Evolutionary conservation across 1,284 basidiomycete species (phyloP).

Genomic region (Trichosporon coremiiforme): DNA sequence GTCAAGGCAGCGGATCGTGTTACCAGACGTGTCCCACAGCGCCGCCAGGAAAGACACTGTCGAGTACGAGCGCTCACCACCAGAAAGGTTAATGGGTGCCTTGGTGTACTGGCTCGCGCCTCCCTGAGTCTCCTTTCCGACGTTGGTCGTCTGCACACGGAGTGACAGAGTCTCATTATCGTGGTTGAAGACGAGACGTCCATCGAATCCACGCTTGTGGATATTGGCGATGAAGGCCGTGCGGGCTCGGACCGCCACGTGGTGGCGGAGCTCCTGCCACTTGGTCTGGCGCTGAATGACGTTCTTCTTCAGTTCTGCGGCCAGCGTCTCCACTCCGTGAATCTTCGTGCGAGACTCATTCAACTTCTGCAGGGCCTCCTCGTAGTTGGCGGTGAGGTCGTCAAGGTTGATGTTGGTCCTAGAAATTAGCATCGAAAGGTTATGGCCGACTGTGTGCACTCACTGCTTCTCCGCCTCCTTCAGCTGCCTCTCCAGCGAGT

Average conservation of each 20-base stretch:
- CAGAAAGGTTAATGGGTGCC: constrained; percentile 66
- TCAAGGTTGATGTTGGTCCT: constrained; percentile 77
- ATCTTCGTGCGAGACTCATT: constrained; percentile 52
- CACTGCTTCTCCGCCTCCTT: constrained; percentile 70
- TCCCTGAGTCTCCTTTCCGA: constrained; percentile 9
- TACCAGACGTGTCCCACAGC: constrained; percentile 92
- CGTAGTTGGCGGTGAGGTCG: constrained; percentile 70
- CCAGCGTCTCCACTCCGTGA: not conserved
- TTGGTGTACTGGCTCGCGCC: constrained; percentile 59
- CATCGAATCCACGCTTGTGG: constrained; percentile 79
- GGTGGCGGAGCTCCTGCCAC: constrained; percentile 85
- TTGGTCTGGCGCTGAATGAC: constrained; percentile 64
- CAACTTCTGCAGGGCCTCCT: constrained; percentile 39
- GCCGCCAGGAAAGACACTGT: constrained; percentile 91
- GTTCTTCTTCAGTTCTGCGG: constrained; percentile 24
- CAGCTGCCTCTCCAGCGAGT: constrained; percentile 68
- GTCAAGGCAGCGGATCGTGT: constrained; percentile 90
- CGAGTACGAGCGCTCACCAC: constrained; percentile 96
- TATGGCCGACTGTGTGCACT: constrained; percentile 35
- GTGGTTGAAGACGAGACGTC: constrained; percentile 79
- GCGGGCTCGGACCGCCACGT: constrained; percentile 83
- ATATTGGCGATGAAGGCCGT: constrained; percentile 79
- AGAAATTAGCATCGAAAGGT: not conserved
- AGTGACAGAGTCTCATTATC: constrained; percentile 62
- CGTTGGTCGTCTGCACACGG: constrained; percentile 39